Evolutionary conservation across 306 rosid species (phyloP).

Genomic region (Argentina anserina): DNA sequence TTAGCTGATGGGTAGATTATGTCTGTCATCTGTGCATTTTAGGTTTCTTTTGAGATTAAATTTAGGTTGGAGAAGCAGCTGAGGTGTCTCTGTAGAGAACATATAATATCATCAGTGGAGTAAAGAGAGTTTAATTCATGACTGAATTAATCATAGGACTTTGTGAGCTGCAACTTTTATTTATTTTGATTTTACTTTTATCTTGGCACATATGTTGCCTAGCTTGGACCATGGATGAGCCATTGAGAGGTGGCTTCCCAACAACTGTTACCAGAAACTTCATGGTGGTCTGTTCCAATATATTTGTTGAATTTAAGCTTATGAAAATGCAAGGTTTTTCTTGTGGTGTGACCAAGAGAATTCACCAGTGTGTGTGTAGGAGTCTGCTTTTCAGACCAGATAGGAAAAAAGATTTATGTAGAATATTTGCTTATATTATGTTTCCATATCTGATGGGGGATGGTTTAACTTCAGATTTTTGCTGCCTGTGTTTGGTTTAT

Average conservation of each 20-base stretch:
- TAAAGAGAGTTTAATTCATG: conserved; percentile 1
- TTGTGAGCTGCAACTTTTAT: neutral
- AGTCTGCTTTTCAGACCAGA: neutral
- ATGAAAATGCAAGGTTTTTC: neutral
- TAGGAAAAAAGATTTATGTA: neutral
- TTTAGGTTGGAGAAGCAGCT: neutral
- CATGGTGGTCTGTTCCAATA: neutral
- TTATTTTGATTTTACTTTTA: neutral
- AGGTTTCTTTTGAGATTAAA: neutral
- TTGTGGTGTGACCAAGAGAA: neutral
- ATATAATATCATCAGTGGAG: neutral
- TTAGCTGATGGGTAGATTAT: neutral
- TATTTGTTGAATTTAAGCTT: neutral
- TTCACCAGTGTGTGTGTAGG: neutral
- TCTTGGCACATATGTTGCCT: neutral
- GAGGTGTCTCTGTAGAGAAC: neutral
- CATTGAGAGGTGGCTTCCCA: neutral
- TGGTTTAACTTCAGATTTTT: neutral
- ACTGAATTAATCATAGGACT: neutral
- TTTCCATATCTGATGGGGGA: neutral
- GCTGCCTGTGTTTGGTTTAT: neutral
- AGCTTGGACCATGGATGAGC: neutral
- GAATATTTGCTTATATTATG: neutral
- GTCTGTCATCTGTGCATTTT: neutral
- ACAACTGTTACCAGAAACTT: neutral